Conservation (phyloP, 2,329 filamentous ascomycete genomes). For the Cryoendolithus antarcticus region DNA sequence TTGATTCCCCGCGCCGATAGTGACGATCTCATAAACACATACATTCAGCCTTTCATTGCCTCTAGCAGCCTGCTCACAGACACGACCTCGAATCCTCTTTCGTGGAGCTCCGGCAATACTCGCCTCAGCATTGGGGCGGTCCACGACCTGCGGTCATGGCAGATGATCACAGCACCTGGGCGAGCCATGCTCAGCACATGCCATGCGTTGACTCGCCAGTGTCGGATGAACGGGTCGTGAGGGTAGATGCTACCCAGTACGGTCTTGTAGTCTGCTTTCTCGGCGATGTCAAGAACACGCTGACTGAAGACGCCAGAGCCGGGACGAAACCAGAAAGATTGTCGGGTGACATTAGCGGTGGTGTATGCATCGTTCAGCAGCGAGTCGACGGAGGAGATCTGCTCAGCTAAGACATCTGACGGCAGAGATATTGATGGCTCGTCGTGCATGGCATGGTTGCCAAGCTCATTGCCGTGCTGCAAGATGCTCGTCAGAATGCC, state of each 20-base stretch:
- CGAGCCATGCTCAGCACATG: constrained; percentile 71
- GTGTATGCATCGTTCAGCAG: constrained; percentile 48
- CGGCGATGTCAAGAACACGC: constrained; percentile 51
- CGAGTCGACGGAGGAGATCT: constrained; percentile 54
- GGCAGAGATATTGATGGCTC: constrained; percentile 56
- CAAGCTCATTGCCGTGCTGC: constrained; percentile 48
- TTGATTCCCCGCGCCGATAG: no score
- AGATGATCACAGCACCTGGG: constrained; percentile 69
- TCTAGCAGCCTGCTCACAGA: constrained; percentile 41
- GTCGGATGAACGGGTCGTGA: constrained; percentile 75
- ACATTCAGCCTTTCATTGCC: no score
- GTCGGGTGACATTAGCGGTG: constrained; percentile 27
- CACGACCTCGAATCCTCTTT: constrained; percentile 58
- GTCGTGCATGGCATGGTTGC: constrained; percentile 82
- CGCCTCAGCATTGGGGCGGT: constrained; percentile 64
- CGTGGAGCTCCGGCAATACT: constrained; percentile 59
- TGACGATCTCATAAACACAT: no score
- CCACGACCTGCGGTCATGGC: constrained; percentile 76
- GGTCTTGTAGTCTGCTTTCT: constrained; percentile 52
- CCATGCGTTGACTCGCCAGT: constrained; percentile 55
- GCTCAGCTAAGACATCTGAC: constrained; percentile 44
- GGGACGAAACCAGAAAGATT: constrained; percentile 62
- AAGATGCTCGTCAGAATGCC: constrained; percentile 39
- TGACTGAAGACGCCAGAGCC: constrained; percentile 73
- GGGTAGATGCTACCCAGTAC: constrained; percentile 81